These are phyloP conservation scores for Cajanus cajan DNA, from an alignment of 306 rosid species.

Conservation along the genomic window DNA sequence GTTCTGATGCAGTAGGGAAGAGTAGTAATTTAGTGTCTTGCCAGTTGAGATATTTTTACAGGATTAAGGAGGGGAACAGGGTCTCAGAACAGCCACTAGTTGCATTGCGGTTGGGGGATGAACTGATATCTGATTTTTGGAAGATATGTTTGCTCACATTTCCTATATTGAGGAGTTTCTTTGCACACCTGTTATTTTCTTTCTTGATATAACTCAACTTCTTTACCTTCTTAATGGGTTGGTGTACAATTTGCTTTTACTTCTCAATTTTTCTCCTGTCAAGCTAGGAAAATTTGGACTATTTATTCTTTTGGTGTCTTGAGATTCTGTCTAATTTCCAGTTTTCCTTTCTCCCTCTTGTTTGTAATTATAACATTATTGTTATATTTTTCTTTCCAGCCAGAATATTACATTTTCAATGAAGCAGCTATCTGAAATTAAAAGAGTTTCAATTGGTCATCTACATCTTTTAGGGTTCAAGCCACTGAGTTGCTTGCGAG, in stretches of 20 bases:
- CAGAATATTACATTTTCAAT: conserved; percentile 64
- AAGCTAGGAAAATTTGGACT: too few species aligned
- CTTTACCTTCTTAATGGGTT: too few species aligned
- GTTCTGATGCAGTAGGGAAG: neutral
- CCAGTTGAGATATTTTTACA: neutral
- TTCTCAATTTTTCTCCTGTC: too few species aligned
- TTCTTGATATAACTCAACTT: too few species aligned
- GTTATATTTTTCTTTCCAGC: conserved; percentile 46
- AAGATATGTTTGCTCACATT: neutral
- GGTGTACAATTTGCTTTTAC: too few species aligned
- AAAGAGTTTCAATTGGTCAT: conserved; percentile 64
- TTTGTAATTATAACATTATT: conserved; percentile 23
- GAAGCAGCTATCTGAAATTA: conserved; percentile 78
- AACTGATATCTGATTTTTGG: neutral
- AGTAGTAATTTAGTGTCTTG: neutral
- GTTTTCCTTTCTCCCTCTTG: conserved; percentile 21
- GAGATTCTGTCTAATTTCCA: too few species aligned
- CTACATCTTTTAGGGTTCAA: conserved; percentile 89
- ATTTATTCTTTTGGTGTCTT: too few species aligned
- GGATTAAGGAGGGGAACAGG: neutral
- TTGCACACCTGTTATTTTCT: too few species aligned
- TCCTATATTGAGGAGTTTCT: too few species aligned
- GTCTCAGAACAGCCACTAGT: neutral
- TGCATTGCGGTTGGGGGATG: neutral
- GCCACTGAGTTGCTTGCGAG: conserved; percentile 85